Evolutionary conservation across 345 rosid species (phyloP).

Genomic region (Ceriops zippeliana): DNA sequence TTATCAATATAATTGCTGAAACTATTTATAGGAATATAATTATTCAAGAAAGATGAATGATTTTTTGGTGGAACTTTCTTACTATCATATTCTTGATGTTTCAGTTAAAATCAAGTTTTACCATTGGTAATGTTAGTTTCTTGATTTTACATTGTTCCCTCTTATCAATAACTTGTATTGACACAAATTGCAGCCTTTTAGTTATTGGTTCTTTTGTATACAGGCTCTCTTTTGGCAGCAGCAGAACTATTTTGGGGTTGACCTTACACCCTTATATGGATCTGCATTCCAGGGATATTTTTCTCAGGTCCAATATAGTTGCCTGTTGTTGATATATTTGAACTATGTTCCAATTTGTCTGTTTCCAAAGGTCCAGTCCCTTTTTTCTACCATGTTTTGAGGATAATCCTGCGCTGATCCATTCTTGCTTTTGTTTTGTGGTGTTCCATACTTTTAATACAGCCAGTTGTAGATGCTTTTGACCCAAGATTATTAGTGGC

Average conservation of each 20-base stretch:
- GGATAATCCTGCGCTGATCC: neutral
- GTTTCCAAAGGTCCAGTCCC: neutral
- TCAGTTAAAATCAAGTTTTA: neutral
- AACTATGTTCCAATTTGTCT: neutral
- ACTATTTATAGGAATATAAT: neutral
- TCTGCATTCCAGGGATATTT: conserved; percentile 92
- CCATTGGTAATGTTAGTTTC: neutral
- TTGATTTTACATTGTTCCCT: neutral
- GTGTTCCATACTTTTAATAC: conserved; percentile 20
- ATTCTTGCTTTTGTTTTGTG: neutral
- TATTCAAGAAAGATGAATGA: neutral
- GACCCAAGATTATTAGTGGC: conserved; percentile 96
- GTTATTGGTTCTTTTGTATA: conserved; percentile 9
- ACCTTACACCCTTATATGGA: conserved; percentile 72
- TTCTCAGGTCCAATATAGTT: conserved; percentile 66
- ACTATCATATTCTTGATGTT: neutral
- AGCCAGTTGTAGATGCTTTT: conserved; percentile 99
- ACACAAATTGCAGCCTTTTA: neutral
- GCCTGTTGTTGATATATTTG: neutral
- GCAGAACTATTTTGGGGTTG: conserved; percentile 82
- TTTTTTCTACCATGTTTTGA: neutral
- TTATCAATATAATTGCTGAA: neutral
- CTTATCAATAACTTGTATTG: neutral
- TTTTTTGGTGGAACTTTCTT: neutral
- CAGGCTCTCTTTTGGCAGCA: conserved; percentile 99